Evolutionary conservation across 2,329 filamentous ascomycete genomes (phyloP).

Genomic region (Nigrospora osmanthi): DNA sequence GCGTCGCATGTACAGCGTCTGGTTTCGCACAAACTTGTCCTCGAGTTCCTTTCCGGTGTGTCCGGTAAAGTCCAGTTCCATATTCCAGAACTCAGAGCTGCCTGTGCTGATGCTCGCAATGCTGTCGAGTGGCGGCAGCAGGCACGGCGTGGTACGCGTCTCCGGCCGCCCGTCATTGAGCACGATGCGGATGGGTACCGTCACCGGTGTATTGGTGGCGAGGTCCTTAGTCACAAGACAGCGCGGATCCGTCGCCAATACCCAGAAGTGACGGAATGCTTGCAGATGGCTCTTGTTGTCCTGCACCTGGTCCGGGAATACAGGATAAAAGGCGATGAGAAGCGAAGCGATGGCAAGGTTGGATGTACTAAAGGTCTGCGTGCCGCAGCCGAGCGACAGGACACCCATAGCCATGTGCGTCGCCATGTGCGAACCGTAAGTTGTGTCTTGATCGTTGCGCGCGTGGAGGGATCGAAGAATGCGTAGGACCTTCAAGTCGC

Average conservation of each 20-base stretch:
- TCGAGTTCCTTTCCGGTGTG: constrained; percentile 55
- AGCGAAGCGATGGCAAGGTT: constrained; percentile 80
- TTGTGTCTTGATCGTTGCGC: constrained; percentile 71
- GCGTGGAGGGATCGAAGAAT: constrained; percentile 84
- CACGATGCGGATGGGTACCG: constrained; percentile 61
- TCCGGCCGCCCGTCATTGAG: constrained; percentile 30
- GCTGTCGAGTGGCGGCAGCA: constrained; percentile 56
- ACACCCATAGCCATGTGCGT: constrained; percentile 86
- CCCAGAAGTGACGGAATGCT: constrained; percentile 96
- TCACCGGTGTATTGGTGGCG: constrained; percentile 72
- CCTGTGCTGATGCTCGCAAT: constrained; percentile 52
- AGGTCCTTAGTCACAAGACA: constrained; percentile 85
- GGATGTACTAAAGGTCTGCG: constrained; percentile 82
- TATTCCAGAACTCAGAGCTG: constrained; percentile 68
- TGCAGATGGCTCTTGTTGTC: constrained; percentile 94
- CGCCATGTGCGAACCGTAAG: constrained; percentile 90
- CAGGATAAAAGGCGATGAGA: constrained; percentile 86
- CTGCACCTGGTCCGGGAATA: constrained; percentile 82
- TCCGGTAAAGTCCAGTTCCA: constrained; percentile 65
- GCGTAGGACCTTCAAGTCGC: constrained; percentile 78
- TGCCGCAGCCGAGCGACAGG: constrained; percentile 87
- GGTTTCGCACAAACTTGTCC: constrained; percentile 57
- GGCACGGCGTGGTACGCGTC: constrained; percentile 46
- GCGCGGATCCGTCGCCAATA: constrained; percentile 80
- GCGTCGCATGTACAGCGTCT: constrained; percentile 67